Base-by-base conservation (phyloP, 2,329 filamentous ascomycete species). In the Diaporthe ilicicola region DNA sequence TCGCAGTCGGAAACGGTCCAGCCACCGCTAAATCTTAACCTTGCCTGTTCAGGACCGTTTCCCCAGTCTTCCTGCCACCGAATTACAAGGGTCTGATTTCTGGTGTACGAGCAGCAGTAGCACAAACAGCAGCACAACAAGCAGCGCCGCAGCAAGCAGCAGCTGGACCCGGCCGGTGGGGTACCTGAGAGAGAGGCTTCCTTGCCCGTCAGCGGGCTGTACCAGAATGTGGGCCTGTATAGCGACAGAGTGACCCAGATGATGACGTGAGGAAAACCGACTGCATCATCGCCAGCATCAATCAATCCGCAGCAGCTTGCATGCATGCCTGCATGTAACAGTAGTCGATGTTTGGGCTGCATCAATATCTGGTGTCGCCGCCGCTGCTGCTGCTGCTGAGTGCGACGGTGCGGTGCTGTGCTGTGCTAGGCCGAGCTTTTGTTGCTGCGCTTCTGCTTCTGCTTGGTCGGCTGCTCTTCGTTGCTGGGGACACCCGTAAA, bases 11-110 rank as follows among this genome's bases (percentile, higher is more conserved):
- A 34, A 48, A 62, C 59, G 42, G 59, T 62, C 59, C 59, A 62
- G 59, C 59, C 59, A 62, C 59, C 59, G 42, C 59, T 62, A 62
- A 62, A 62, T 62, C 59, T 62, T 24, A 48, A 62, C 42, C 27
- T 62, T 62, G 59, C 59, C 59, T 62, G 42, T 62, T 62, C 46
- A 48, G 42, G 59, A 48, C 59, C 4, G 42, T 34, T 62, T 62
- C 59, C 59, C 59, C 59, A 62, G 59, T 62, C 59, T 62, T 62
- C 59, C 59, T 62, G 59, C 59, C 59, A 62, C 59, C 59, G 59
- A 62, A 62, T 62, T 62, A 48, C 42, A 48, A 48, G 27, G 42
- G 59, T 62, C 32, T 34, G 32, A 34, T 34, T 34, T 34, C 32
- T 34, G 32, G 48, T 46, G 59, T 62, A 48, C 42, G 19, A 62